Conservation (phyloP, 805 yeast species). For the Komagataella phaffii region DNA sequence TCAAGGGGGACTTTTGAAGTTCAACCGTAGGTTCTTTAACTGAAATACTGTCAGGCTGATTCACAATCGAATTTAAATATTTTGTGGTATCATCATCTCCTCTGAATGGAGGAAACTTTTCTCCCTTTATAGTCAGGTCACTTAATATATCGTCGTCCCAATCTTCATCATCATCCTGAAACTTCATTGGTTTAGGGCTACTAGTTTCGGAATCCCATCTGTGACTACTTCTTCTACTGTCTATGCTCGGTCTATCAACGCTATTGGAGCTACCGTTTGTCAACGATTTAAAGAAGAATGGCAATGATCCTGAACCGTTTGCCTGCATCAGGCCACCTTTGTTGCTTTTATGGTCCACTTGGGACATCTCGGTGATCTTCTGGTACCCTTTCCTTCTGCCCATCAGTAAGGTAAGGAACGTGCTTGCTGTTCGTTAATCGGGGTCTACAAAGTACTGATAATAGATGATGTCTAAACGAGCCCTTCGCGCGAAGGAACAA, state of each 20-base stretch:
- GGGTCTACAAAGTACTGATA: background rate
- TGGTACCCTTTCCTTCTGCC: slow-evolving; percentile 19
- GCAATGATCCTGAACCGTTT: slow-evolving; percentile 3
- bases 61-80: background rate
- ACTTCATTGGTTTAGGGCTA: slow-evolving; percentile 25
- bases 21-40: background rate
- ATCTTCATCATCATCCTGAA: slow-evolving; percentile 69
- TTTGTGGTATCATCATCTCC: background rate
- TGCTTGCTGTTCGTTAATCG: background rate
- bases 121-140: background rate
- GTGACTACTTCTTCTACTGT: background rate
- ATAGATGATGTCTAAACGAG: background rate
- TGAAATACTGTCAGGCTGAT: background rate
- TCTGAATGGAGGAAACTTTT: background rate
- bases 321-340: slow-evolving; percentile 3
- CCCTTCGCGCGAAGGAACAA: background rate
- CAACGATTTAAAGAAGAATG: slow-evolving; percentile 14
- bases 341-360: slow-evolving; percentile 9
- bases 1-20: background rate
- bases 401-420: slow-evolving; percentile 3
- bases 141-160: slow-evolving; percentile 71
- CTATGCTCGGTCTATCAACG: background rate
- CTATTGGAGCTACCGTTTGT: slow-evolving; percentile 1
- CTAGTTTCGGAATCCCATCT: slow-evolving; percentile 9
- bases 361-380: slow-evolving; percentile 14